Base-by-base conservation (phyloP, 257 asterid genomes). In the Plantago major region DNA sequence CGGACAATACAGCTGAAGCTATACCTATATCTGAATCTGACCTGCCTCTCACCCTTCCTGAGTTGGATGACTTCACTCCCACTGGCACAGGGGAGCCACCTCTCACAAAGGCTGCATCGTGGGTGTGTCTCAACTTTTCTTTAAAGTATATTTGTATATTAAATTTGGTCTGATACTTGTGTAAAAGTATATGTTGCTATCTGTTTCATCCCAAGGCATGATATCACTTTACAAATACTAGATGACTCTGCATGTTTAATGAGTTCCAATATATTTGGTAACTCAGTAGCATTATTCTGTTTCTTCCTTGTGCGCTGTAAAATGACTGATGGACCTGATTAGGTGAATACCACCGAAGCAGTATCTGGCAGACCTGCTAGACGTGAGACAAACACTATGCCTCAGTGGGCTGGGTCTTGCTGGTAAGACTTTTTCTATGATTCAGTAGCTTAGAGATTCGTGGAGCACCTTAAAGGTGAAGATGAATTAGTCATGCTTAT, bases 351-450 rank as follows among this genome's bases (percentile, higher is more conserved):
- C 69, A 47, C 67, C 47, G 96, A 93, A 74, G 84, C 83, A 53
- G 47, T 58, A 55, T 79, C 96, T 33, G 90, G 89, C 47, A 80
- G 73, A 61, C 79, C 94, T 69, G 95, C 95, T 60, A 65, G 67
- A 67, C 94, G 99, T 37, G 97, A 93, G 73, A 87, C 97, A 13
- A 93, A 82, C 76, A 93, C 99, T 58, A 93, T 93, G 97, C 97
- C 99, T 1, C 99, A 93, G 44, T 93, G 99, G 99, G 99, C 99
- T 75, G 99, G 99, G 71, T 93, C 99, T 67, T 93, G 99, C 92
- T 93, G 99, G 99, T 93, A 71, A 62, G 64, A 14, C 63, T 54
- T 14, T 73, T 71, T 69, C 64, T 59, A 6, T 59, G 37, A 69
- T 48, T 45, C 37, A 30, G 37, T 30, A 30, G 37, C 37, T 30